Evolutionary conservation across 2,329 filamentous ascomycete species (phyloP), one percentile per base, ranked within the genome.

Genomic region (Aspergillus vadensis): DNA sequence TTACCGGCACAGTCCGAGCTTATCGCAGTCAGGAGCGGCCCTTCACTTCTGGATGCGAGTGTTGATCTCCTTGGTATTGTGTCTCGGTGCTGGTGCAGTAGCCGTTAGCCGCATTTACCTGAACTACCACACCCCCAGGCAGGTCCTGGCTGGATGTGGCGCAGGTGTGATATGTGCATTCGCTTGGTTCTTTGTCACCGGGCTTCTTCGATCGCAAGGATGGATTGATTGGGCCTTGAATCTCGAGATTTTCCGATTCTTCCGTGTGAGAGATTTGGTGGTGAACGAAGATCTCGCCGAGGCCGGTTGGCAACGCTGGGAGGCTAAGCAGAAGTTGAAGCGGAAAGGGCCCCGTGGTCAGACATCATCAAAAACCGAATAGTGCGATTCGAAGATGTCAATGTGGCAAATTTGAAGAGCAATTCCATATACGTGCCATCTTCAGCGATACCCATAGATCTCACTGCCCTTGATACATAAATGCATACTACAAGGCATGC

Each of bases 291-390:
- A 98, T 76, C 78, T 97, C 68, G 89, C 89, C 36, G 92, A 97
- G 79, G 89, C 92, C 44, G 95, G 95, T 2, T 99, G 94, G 94
- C 91, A 93, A 77, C 89, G 91, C 73, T 98, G 93, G 92, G 88
- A 94, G 75, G 80, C 82, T 52, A 75, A 78, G 58, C 78, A 78
- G 60, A 77, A 74, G 54, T 67, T 70, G 65, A 76, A 69, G 55
- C 67, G 63, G 60, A 71, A 67, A 58, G 63, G 61, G 39, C 30
- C 65, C 41, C 69, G 63, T 65, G 63, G 69, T 43, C 57, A 15
- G 57, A 30, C 25, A n/a, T 58, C 63, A 23, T 62, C 60, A 17
- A 77, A 76, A 61, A 23, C 15, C 44, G n/a, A 52, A 38, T 59
- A 50, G 25, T 30, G 32, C 15, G 15, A 27, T 44, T 21, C 12